Evolutionary conservation across 768 basidiomycete genomes (phyloP).

Genomic region (Pleurotus citrinopileatus): DNA sequence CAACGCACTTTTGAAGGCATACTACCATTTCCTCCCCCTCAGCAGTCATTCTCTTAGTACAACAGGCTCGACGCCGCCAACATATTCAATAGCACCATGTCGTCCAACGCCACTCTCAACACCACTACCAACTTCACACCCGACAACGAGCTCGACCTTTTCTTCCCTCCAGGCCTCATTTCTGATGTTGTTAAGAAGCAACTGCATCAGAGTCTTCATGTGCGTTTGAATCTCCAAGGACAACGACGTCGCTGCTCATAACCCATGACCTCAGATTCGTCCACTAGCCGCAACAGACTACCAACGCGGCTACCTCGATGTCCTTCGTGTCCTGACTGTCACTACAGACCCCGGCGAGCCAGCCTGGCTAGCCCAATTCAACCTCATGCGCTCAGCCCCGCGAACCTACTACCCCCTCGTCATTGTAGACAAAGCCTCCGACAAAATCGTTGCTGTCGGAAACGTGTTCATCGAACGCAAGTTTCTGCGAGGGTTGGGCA

Average conservation of each 20-base stretch:
- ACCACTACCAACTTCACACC: conserved; percentile 42
- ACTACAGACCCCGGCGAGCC: conserved; percentile 61
- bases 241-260: neutral
- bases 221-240: conserved; percentile 27
- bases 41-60: no score
- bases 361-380: conserved; percentile 71
- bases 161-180: conserved; percentile 74
- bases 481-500: conserved; percentile 83
- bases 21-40: no score
- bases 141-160: conserved; percentile 67
- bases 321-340: conserved; percentile 76
- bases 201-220: conserved; percentile 67
- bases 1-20: no score
- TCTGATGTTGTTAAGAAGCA: conserved; percentile 56
- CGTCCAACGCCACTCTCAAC: neutral
- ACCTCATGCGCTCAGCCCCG: conserved; percentile 48
- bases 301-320: conserved; percentile 74
- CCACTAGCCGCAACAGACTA: conserved; percentile 88
- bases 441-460: conserved; percentile 85
- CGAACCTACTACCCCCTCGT: conserved; percentile 83
- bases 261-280: conserved; percentile 58
- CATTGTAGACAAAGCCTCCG: conserved; percentile 70
- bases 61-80: no score
- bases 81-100: no score
- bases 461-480: conserved; percentile 90